Evolutionary conservation across 305 asterid species (phyloP), one percentile per base, ranked within the genome.

Genomic region (Monarda citriodora): DNA sequence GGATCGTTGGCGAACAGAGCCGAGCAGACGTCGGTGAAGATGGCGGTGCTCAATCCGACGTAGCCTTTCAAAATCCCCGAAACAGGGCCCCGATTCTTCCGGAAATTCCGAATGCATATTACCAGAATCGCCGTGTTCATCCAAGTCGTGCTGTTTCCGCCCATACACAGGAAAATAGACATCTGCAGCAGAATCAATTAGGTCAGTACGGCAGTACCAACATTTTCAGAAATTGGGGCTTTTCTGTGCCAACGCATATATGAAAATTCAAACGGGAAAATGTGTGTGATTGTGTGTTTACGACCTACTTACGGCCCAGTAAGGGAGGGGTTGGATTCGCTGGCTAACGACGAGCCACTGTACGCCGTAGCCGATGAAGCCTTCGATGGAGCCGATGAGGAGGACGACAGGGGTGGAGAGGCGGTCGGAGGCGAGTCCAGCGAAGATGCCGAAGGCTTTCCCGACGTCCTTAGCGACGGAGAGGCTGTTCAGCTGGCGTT

Each of bases 91-190:
- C 99, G 77, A 66, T 89, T 90, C 52, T 77, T 79, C 6, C 92
- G 72, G 71, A 93, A 89, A 75, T 93, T 93, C 9, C 97, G 79
- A 31, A 93, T 87, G 76, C 95, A 90, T 0, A 95, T 93, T 0
- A 89, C 96, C 25, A 89, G 74, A 61, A 90, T 53, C 8, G 97
- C 99, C 0, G 99, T 93, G 80, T 93, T 93, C 97, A 93, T 93
- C 99, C 99, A 93, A 10, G 97, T 89, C 20, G 96, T 87, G 66
- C 99, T 93, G 88, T 93, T 93, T 3, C 99, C 99, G 13, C 96
- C 99, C 99, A 93, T 79, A 79, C 97, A 93, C 46, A 93, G 73
- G 54, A 93, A 82, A 37, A 89, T 71, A 55, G 87, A 79, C 99
- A 89, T 93, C 93, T 85, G 74, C 68, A 64, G 16, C 47, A 16